Evolutionary conservation across 345 rosid genomes (phyloP).

Genomic region (Eucalyptus cloeziana): DNA sequence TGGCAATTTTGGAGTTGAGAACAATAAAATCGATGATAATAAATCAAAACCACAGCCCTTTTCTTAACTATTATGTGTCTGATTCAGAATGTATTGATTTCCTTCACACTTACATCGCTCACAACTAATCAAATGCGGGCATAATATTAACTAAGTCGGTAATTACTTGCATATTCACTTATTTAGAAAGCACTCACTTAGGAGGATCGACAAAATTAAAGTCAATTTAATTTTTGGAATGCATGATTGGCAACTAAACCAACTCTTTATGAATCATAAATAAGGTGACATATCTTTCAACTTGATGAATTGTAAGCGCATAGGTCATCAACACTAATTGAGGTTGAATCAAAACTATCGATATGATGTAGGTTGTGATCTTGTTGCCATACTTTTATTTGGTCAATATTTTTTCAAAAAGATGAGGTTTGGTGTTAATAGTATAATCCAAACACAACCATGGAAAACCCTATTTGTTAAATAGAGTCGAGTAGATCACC

Average conservation of each 20-base stretch:
- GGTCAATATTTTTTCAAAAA: not conserved
- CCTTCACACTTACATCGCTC: not conserved
- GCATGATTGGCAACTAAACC: not conserved
- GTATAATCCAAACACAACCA: not conserved
- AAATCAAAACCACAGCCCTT: not conserved
- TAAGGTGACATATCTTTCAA: not conserved
- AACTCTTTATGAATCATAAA: not conserved
- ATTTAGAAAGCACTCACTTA: not conserved
- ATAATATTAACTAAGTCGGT: not conserved
- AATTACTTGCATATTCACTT: not conserved
- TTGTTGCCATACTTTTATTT: not conserved
- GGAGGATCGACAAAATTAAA: not conserved
- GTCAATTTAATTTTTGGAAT: not conserved
- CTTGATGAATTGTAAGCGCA: not conserved
- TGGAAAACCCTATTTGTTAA: not conserved
- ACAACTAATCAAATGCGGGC: not conserved
- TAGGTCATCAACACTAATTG: not conserved
- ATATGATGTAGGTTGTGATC: not conserved
- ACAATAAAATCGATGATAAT: not conserved
- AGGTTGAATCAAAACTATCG: not conserved
- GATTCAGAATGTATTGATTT: not conserved
- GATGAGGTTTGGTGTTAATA: not conserved
- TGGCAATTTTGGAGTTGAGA: not conserved
- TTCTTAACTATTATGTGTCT: not conserved
- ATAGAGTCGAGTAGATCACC: not conserved